Evolutionary conservation across 768 basidiomycete species (phyloP), one percentile per base, ranked within the genome.

Genomic region (Agrocybe praecox): DNA sequence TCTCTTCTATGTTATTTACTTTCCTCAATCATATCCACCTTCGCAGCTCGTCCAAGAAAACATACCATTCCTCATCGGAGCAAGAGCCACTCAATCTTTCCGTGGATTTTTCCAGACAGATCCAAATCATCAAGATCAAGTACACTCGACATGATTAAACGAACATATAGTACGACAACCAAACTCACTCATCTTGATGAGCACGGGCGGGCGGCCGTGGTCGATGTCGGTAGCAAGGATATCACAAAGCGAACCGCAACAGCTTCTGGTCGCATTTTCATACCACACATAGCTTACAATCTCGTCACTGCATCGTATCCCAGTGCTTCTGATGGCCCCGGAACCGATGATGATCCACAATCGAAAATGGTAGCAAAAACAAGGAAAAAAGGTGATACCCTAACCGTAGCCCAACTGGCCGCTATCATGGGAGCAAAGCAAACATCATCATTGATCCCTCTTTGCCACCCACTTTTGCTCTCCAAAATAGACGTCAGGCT

Each of bases 391-490:
- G 90, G 90, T 11, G 84, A 91, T 65, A 81, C 83, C 8, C 75
- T 92, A 34, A 86, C 85, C 14, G 83, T 90, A 17, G 90, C 90
- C 21, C 91, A 94, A 64, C 75, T 96, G 21, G 92, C 94, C 7
- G 94, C 84, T 17, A 90, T 95, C 67, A 93, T 93, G 87, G 94
- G 82, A 10, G 84, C 88, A 55, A 96, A 96, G 69, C 85, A 84
- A 59, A 96, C 94, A 1, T 77, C 90, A 22, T 84, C 86, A 34
- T 79, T 96, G 45, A 94, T 96, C 51, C 94, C 94, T 10, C 77
- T 96, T 15, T 96, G 94, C 65, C 94, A 96, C 70, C 88, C 92
- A 2, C 76, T 96, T n/a, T 69, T 80, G 18, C 76, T 96, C 26
- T 85, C 88, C 6, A 84, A 89, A 57, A 72, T 95, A 56, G 73